Evolutionary conservation across 208 protist species (phyloP), one percentile per base, ranked within the genome.

Genomic region (Crithidia fasciculata): DNA sequence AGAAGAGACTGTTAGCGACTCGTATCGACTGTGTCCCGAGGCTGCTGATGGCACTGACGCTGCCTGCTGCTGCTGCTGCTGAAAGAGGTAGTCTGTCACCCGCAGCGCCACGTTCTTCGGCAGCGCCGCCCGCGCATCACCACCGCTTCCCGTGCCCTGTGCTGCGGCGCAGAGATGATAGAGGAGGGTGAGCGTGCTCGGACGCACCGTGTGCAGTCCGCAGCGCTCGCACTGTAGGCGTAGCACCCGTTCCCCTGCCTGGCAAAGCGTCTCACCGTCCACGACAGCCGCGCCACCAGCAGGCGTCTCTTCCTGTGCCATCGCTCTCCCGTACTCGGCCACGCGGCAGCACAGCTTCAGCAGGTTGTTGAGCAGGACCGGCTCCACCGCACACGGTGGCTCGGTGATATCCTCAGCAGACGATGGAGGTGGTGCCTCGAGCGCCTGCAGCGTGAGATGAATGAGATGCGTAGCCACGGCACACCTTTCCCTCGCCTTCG

Each of bases 341-440:
- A 85, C 60, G 52, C 85, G 81, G 70, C 85, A 90, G 50, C 76
- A 68, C 18, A 90, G 74, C 65, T 87, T 87, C 61, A 86, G 68
- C n/a, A 85, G 60, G 70, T 66, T 74, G 65, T 88, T 80, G 19
- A 87, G 65, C 49, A 84, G 57, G 3, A 65, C 81, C 7, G 80
- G 72, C 41, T 85, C 81, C 37, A 76, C 68, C 16, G 49, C 59
- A 16, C 28, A 12, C 0, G 40, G 52, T 60, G 15, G 28, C 28
- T 28, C 28, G 28, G 28, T 28, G 28, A 28, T 1, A 28, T 28
- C 28, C 1, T 1, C 28, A 1, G 28, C 28, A 28, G 28, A 28
- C 28, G 28, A 28, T 28, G 28, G 28, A 28, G 1, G 28, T 28
- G 28, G 28, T 28, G 28, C 28, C 28, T 28, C 28, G 43, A 80